Evolutionary conservation across 176 grass and related monocot genomes (phyloP).

Genomic region (Carex littledalei): DNA sequence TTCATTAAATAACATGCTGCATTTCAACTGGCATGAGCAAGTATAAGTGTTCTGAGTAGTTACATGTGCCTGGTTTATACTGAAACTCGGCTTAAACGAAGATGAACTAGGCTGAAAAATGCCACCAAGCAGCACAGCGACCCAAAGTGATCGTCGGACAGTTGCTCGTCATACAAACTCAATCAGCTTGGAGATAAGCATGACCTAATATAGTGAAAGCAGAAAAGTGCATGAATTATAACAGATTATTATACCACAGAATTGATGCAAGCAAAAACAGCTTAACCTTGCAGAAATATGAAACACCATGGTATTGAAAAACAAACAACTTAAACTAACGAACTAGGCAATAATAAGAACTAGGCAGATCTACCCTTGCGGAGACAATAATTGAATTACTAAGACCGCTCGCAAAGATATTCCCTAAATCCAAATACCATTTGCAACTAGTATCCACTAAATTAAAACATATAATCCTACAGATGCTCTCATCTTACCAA

Average conservation of each 20-base stretch:
- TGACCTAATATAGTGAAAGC: neutral
- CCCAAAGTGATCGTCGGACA: neutral
- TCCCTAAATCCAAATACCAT: neutral
- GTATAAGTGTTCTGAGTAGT: neutral
- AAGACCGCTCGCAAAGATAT: neutral
- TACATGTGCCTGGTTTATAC: neutral
- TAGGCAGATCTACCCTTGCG: neutral
- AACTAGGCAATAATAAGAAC: neutral
- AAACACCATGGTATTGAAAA: neutral
- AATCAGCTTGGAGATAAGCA: too few relatives aligned
- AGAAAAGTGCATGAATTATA: neutral
- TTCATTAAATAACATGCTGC: neutral
- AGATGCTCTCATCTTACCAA: conserved; percentile 7
- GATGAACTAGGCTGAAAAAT: neutral
- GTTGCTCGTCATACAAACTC: neutral
- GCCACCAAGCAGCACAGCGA: neutral
- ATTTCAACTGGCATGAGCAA: neutral
- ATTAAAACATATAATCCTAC: neutral
- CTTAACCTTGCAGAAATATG: too few relatives aligned
- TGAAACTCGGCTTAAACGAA: neutral
- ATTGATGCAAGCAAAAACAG: neutral
- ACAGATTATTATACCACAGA: neutral
- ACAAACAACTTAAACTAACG: neutral
- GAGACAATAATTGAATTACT: neutral
- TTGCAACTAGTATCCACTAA: neutral